These are phyloP conservation scores for Phytomonas francai DNA, from an alignment of 208 protist genomes.

Conservation along the genomic window DNA sequence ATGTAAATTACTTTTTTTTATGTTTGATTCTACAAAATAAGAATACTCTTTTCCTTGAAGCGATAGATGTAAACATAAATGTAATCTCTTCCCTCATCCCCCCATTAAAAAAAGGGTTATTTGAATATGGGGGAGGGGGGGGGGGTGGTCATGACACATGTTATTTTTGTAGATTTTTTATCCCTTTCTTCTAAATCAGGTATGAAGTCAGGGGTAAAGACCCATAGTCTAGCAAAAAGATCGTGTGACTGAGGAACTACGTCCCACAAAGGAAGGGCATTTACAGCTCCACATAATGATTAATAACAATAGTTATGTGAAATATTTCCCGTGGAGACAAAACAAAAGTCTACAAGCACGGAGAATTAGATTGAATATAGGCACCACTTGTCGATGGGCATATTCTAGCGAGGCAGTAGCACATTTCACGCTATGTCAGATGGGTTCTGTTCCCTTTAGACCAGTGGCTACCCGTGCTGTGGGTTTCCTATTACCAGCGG, in stretches of 20 bases:
- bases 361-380: background rate
- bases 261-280: background rate
- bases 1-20: slow-evolving; percentile 1
- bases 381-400: background rate
- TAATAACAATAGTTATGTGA: background rate
- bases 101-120: too few species aligned
- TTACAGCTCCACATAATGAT: background rate
- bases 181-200: background rate
- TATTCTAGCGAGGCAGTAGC: background rate
- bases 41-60: background rate
- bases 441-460: background rate
- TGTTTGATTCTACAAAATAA: background rate
- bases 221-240: background rate
- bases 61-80: background rate
- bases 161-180: background rate
- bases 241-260: background rate
- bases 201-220: background rate
- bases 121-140: background rate
- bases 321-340: background rate
- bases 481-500: background rate
- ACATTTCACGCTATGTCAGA: background rate
- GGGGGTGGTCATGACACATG: background rate
- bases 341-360: background rate
- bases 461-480: background rate
- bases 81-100: background rate